Evolutionary conservation across 2,329 filamentous ascomycete genomes (phyloP).

Genomic region (Aspergillus chevalieri): DNA sequence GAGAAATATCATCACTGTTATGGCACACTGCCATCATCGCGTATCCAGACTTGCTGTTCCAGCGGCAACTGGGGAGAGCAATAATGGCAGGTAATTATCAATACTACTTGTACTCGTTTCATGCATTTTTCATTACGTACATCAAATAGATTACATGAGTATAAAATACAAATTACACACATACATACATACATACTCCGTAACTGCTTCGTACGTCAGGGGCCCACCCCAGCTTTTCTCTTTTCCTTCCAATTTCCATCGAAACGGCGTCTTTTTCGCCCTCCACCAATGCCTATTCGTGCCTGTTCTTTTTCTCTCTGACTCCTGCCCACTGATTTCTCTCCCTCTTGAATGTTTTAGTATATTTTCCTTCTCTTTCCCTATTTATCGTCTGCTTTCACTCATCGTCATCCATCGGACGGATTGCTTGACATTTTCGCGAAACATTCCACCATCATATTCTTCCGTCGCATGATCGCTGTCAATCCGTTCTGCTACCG

Average conservation of each 20-base stretch:
- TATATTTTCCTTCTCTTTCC: background rate
- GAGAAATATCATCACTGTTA: slow-evolving; percentile 8
- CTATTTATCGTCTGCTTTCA: background rate
- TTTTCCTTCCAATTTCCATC: slow-evolving; percentile 1
- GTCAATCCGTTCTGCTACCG: slow-evolving; percentile 5
- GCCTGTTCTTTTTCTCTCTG: background rate
- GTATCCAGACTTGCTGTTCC: too few species aligned
- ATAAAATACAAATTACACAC: background rate
- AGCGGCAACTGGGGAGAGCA: too few species aligned
- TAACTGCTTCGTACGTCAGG: too few species aligned
- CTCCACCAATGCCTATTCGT: background rate
- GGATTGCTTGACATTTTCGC: background rate
- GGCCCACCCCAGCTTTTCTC: background rate
- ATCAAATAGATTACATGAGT: too few species aligned
- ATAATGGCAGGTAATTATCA: too few species aligned
- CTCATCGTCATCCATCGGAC: background rate
- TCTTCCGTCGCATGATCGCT: background rate
- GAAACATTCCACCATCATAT: background rate
- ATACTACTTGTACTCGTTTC: background rate
- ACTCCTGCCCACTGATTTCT: background rate
- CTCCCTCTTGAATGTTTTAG: background rate
- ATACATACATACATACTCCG: slow-evolving; percentile 3
- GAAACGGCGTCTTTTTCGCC: background rate
- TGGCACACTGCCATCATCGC: slow-evolving; percentile 15
- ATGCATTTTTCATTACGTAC: background rate